Conservation (phyloP, 2,329 filamentous ascomycete genomes). For the Botrytis porri region DNA sequence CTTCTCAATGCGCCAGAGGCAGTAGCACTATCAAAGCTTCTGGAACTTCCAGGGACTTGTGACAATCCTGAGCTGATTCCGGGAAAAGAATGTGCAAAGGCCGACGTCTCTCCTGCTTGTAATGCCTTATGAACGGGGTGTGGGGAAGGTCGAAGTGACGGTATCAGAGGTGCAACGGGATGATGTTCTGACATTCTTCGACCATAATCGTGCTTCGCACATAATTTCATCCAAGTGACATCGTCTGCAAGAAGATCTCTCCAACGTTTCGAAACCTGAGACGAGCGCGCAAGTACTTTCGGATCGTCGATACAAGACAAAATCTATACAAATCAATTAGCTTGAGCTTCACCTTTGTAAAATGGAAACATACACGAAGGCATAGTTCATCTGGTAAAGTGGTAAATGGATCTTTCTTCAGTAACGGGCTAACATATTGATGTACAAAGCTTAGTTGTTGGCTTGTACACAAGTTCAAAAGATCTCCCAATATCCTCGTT, state of each 20-base stretch:
- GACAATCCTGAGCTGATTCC: constrained; percentile 43
- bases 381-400: constrained; percentile 91
- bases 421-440: constrained; percentile 86
- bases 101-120: constrained; percentile 18
- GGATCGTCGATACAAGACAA: constrained; percentile 97
- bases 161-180: constrained; percentile 25
- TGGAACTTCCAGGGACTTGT: constrained; percentile 36
- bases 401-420: constrained; percentile 96
- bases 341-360: not conserved
- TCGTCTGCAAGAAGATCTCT: constrained; percentile 91
- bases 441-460: constrained; percentile 94
- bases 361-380: constrained; percentile 62
- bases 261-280: constrained; percentile 95
- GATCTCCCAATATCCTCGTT: constrained; percentile 77
- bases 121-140: constrained; percentile 31
- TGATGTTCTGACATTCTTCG: constrained; percentile 49
- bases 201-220: constrained; percentile 89
- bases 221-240: constrained; percentile 97
- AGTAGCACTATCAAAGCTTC: constrained; percentile 54
- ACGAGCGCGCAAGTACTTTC: constrained; percentile 86
- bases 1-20: constrained; percentile 44
- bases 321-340: constrained; percentile 54
- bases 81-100: constrained; percentile 44
- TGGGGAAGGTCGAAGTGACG: constrained; percentile 32
- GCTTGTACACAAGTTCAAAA: constrained; percentile 91